phyloP scores from a whole-genome alignment of 768 basidiomycete species.

The Rhodocollybia butyracea region DNA sequence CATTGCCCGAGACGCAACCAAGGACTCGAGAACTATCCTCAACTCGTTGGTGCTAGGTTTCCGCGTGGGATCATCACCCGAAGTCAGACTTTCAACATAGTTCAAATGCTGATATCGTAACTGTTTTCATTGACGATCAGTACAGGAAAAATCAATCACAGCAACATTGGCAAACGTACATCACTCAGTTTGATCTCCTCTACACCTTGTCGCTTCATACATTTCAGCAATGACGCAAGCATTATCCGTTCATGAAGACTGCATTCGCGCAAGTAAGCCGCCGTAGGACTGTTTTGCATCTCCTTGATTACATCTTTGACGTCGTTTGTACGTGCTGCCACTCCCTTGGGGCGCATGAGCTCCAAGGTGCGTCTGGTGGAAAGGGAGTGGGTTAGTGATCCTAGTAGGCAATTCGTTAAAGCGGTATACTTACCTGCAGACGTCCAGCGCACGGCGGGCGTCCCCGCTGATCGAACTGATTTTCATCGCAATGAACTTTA shows the following conservation, averaged over 20 bases:
- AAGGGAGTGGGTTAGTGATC: background rate
- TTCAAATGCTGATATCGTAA: conserved; percentile 73
- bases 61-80: conserved; percentile 52
- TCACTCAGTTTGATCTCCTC: conserved; percentile 87
- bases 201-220: conserved; percentile 78
- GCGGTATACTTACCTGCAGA: conserved; percentile 60
- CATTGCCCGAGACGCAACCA: conserved; percentile 75
- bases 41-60: conserved; percentile 66
- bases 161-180: conserved; percentile 41
- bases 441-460: conserved; percentile 88
- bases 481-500: conserved; percentile 79
- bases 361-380: conserved; percentile 74
- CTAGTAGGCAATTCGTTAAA: background rate
- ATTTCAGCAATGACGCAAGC: conserved; percentile 80
- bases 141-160: conserved; percentile 4
- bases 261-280: conserved; percentile 76
- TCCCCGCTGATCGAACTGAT: conserved; percentile 83
- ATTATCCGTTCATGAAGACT: conserved; percentile 88
- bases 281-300: conserved; percentile 91
- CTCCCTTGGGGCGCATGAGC: conserved; percentile 50
- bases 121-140: conserved; percentile 28
- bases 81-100: conserved; percentile 62
- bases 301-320: conserved; percentile 76
- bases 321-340: conserved; percentile 63
- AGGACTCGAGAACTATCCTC: conserved; percentile 64